These are phyloP conservation scores for Prunella vulgaris DNA, from an alignment of 257 asterid species.

Conservation along the genomic window DNA sequence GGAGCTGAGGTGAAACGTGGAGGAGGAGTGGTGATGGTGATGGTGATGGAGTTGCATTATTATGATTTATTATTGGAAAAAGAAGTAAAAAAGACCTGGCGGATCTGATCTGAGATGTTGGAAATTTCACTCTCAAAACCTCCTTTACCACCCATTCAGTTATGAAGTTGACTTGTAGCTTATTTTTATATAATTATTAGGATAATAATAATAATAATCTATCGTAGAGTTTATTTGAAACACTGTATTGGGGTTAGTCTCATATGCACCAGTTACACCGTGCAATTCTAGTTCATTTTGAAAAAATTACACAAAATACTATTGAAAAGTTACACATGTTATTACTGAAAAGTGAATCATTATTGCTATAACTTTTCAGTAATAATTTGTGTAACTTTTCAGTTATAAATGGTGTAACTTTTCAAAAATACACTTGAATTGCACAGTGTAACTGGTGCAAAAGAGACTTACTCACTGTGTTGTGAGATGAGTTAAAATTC, in stretches of 20 bases:
- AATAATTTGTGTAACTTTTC: no score
- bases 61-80: not conserved
- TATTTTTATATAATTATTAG: not conserved
- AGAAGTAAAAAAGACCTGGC: not conserved
- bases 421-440: no score
- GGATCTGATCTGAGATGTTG: slow-evolving; percentile 18
- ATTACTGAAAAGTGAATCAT: no score
- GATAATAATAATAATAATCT: no score
- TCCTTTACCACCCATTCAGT: not conserved
- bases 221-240: not conserved
- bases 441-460: no score
- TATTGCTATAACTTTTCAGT: no score
- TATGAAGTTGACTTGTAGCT: slow-evolving; percentile 22
- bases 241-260: not conserved
- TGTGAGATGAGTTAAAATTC: not conserved
- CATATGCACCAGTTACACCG: no score
- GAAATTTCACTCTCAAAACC: slow-evolving; percentile 9
- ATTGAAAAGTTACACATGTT: no score
- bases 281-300: no score
- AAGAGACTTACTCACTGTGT: no score
- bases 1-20: not conserved
- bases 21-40: slow-evolving; percentile 5
- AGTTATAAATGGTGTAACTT: no score
- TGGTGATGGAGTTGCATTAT: slow-evolving; percentile 20
- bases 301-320: no score